phyloP scores from a whole-genome alignment of 164 flowering plant species.

The Platanus orientalis region DNA sequence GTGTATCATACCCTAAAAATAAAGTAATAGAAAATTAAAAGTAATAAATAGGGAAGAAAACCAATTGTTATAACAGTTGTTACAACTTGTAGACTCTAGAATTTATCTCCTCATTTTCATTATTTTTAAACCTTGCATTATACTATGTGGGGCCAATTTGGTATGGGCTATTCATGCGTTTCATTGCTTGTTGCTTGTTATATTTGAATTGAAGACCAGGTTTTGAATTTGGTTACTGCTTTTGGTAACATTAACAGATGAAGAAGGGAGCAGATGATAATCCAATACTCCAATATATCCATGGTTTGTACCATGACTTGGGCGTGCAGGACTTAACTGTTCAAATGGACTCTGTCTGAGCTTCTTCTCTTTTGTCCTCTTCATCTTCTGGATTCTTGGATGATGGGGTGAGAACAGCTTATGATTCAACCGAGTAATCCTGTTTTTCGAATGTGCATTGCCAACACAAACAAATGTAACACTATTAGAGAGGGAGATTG shows the following conservation, averaged over 20 bases:
- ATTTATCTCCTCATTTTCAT: no score
- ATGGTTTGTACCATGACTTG: constrained; percentile 80
- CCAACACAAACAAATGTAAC: no score
- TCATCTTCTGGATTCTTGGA: background rate
- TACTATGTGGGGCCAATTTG: no score
- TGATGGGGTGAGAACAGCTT: background rate
- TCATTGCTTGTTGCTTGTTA: background rate
- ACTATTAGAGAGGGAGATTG: no score
- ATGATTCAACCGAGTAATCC: background rate
- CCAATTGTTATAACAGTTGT: no score
- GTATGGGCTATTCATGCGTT: background rate
- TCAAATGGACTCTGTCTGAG: constrained; percentile 44
- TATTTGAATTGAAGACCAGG: background rate
- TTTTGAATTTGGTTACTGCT: background rate
- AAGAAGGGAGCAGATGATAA: constrained; percentile 63
- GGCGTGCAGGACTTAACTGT: constrained; percentile 85
- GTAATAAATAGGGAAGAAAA: no score
- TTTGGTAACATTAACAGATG: constrained; percentile 43
- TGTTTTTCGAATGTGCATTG: background rate
- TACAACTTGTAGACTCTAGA: no score
- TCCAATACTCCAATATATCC: constrained; percentile 57
- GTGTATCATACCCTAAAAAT: no score
- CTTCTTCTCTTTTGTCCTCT: background rate
- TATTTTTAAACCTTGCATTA: no score
- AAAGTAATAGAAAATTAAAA: no score